Evolutionary conservation across 1,139 yeast genomes (phyloP), one percentile per base, ranked within the genome.

Genomic region (Lodderomyces parapsilosis): DNA sequence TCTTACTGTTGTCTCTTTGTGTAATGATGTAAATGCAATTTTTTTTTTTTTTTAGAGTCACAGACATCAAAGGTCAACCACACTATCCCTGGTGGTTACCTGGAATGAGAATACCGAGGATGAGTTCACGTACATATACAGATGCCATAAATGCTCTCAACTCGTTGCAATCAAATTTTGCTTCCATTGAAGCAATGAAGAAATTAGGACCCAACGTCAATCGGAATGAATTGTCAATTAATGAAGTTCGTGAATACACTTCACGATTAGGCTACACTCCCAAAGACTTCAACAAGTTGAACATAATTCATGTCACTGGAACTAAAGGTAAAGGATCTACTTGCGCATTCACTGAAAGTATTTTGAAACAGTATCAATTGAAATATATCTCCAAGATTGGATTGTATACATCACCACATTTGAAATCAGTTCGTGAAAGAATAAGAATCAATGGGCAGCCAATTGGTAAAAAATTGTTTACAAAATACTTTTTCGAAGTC

Each of bases 251-350:
- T 41, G 98, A 91, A 60, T 94, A 93, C 84, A 78, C 86, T n/a
- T 71, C 93, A 44, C 72, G 98, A 54, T 76, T 89, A 41, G 99
- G 98, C 0, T 90, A 91, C 63, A 59, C 68, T n/a, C 76, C 83
- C 1, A 53, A 64, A 3, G 96, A 86, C 49, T 82, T 88, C 58
- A 80, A 90, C 62, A 74, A 66, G 46, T 65, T 94, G 56, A 90
- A 91, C 54, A 76, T 90, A 4, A 77, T 94, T 39, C 99, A 94
- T 58, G 86, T 94, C 28, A 91, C 99, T 0, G 99, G 99, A 20
- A 94, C 99, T 1, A 94, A 94, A 63, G 99, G 99, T 10, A 94
- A 94, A 66, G 99, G 99, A 1, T 90, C 97, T 1, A 91, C 98
- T 0, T 93, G 97, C 66, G 97, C 99, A 0, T 94, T 94, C 60